These are phyloP conservation scores for Yamadazyma membranifaciens DNA, from an alignment of 1,139 yeast genomes.

Conservation along the genomic window DNA sequence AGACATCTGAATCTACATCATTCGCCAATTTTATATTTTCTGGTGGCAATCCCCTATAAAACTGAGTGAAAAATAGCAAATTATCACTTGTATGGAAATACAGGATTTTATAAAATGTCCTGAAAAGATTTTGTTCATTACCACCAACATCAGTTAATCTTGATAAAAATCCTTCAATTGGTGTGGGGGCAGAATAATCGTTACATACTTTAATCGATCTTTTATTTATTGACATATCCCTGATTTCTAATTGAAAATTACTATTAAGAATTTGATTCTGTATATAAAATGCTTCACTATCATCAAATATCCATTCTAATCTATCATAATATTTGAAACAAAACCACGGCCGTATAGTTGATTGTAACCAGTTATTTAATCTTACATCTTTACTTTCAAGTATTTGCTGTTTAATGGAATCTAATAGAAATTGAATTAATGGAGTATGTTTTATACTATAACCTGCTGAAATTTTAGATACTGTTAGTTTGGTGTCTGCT, in stretches of 20 bases:
- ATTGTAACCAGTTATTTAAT: constrained; percentile 10
- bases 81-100: constrained; percentile 67
- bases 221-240: constrained; percentile 35
- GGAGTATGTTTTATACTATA: constrained; percentile 33
- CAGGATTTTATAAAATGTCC: constrained; percentile 50
- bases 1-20: constrained; percentile 22
- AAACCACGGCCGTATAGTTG: constrained; percentile 38
- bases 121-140: constrained; percentile 32
- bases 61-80: constrained; percentile 57
- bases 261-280: constrained; percentile 27
- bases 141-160: constrained; percentile 58
- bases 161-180: constrained; percentile 75
- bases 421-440: constrained; percentile 33
- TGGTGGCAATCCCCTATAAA: constrained; percentile 59
- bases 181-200: constrained; percentile 40
- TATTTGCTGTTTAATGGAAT: constrained; percentile 17
- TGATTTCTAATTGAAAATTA: constrained; percentile 48
- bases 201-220: constrained; percentile 1
- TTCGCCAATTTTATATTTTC: constrained; percentile 23
- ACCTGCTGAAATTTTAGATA: constrained; percentile 25
- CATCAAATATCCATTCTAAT: constrained; percentile 69
- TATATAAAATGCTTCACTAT: constrained; percentile 42
- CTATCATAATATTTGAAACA: constrained; percentile 70
- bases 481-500: constrained; percentile 4
- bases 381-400: constrained; percentile 3